Base-by-base conservation (phyloP, 2,329 filamentous ascomycete species). In the Didymellaceae sp. region DNA sequence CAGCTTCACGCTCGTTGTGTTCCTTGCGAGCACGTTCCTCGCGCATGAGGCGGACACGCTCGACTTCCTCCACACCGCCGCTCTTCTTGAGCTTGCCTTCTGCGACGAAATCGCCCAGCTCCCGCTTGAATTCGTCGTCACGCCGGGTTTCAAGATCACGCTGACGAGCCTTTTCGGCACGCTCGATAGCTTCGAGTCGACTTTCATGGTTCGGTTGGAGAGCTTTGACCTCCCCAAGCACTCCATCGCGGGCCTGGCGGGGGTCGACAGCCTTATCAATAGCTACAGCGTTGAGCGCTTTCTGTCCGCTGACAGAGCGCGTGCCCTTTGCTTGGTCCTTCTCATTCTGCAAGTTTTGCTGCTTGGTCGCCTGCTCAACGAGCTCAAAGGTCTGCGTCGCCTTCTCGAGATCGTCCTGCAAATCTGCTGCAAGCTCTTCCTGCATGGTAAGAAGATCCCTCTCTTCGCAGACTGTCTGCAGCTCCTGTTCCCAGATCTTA, bases 401-500 rank as follows among this genome's bases (percentile, higher is more conserved):
- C 77, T 97, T 97, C 71, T 97, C 92, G 37, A 99, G 80, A 76
- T 99, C 94, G 67, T 97, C 92, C 66, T 94, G 86, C 57, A 99
- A 77, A 77, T 99, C 94, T 34, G 92, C 86, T 58, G 93, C 88
- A 56, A 99, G 83, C 64, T 97, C 94, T 77, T 99, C 94, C 79
- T 96, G 93, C 80, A 97, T 89, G 40, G 91, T 94, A 62, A 99
- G 84, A 74, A 97, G 87, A 68, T 97, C 93, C 60, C 92, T 86
- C 67, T 97, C 94, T 71, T 96, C 91, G 76, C 94, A 97, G 2
- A 99, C 93, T 43, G 93, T 87, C 73, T 97, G 91, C 35, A 99
- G 80, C 73, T 97, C 92, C 75, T 95, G 92, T 82, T 97, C 93
- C 94, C 94, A 99, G 58, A 97, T 96, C 83, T 97, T 97, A 45